These are phyloP conservation scores for Hericium erinaceus DNA, from an alignment of 768 basidiomycete genomes.

Conservation along the genomic window DNA sequence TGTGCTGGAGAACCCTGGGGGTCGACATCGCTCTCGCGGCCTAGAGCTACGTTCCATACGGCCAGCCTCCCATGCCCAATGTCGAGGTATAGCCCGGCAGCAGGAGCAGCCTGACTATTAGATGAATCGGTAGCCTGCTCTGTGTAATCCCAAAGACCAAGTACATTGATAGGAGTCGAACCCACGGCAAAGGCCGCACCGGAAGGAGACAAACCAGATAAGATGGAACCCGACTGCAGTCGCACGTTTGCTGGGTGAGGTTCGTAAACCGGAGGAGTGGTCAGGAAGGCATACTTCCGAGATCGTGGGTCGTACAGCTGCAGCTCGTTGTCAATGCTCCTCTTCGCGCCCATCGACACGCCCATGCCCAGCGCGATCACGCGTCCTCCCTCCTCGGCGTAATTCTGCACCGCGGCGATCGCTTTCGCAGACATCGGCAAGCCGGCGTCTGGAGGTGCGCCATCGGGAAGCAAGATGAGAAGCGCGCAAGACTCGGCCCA, in stretches of 20 bases:
- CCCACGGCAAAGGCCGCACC: neutral
- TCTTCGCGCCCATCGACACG: conserved; percentile 4
- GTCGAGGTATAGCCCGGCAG: neutral
- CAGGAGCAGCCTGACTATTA: neutral
- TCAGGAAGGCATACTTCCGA: conserved; percentile 9
- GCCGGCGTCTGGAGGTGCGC: conserved; percentile 30
- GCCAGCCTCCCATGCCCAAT: neutral
- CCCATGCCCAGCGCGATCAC: conserved; percentile 59
- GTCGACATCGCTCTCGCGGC: no score
- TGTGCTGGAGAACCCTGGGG: no score
- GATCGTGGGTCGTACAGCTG: conserved; percentile 30
- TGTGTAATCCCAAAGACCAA: neutral
- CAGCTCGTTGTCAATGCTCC: conserved; percentile 24
- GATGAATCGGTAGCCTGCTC: neutral
- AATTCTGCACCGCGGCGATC: conserved; percentile 42
- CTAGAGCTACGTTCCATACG: neutral
- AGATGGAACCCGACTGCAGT: neutral
- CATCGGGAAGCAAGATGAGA: conserved; percentile 62
- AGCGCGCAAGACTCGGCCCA: conserved; percentile 73
- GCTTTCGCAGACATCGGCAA: conserved; percentile 26
- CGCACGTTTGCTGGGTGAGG: neutral
- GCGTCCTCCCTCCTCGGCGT: conserved; percentile 59
- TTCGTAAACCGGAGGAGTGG: neutral
- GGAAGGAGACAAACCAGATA: neutral
- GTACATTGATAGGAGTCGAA: no score